A percentile compares a stretch with the other conserved stretches of the same genome.
Evolutionary conservation across 192 early-diverging fungal species (phyloP).

Genomic region (Coemansia sp.): DNA sequence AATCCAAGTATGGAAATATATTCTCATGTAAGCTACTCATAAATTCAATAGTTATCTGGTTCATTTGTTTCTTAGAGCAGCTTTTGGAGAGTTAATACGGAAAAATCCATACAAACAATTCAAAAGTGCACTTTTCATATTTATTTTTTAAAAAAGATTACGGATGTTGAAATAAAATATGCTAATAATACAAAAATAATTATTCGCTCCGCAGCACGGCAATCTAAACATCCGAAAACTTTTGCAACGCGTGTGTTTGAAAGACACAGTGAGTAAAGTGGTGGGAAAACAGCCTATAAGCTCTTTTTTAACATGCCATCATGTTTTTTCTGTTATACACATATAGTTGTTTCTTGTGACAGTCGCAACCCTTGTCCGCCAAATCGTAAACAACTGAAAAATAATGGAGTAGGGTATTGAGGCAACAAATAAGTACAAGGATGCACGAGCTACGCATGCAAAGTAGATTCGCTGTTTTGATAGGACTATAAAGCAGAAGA

Average conservation of each 20-base stretch:
- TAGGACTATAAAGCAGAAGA: constrained; percentile 6
- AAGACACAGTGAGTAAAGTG: neutral
- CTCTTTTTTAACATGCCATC: neutral
- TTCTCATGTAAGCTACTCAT: too few species aligned
- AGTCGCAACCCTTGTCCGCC: neutral
- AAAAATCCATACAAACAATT: neutral
- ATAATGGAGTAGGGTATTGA: neutral
- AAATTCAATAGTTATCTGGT: neutral
- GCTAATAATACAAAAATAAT: constrained; percentile 6
- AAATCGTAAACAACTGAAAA: neutral
- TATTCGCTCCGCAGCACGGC: neutral
- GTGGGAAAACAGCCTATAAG: too few species aligned
- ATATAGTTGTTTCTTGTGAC: neutral
- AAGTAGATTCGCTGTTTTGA: neutral
- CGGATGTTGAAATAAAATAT: neutral
- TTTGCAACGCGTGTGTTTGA: constrained; percentile 5
- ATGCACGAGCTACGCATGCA: neutral
- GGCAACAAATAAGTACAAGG: neutral
- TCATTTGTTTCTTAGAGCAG: neutral
- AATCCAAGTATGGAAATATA: too few species aligned
- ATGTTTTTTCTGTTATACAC: neutral
- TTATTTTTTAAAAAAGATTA: neutral
- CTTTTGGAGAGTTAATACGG: neutral
- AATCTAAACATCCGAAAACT: neutral
- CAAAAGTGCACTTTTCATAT: neutral